phyloP scores from a whole-genome alignment of 2,329 filamentous ascomycete genomes.

The Mycogone perniciosa region DNA sequence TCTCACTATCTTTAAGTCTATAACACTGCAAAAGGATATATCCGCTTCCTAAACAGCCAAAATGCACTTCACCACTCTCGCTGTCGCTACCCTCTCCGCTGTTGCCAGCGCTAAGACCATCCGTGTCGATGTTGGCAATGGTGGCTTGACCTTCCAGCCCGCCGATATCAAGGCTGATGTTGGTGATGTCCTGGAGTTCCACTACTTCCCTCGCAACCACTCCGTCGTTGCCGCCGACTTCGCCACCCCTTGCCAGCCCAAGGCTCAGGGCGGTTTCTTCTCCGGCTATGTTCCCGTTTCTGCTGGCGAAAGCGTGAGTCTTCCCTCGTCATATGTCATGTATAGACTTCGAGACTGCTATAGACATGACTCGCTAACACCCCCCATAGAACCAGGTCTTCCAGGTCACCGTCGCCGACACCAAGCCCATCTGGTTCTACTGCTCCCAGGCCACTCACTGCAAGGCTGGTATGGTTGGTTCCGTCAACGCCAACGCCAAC shows the following conservation, averaged over 20 bases:
- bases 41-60: neutral
- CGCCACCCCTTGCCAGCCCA: constrained; percentile 40
- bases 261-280: constrained; percentile 14
- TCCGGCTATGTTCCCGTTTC: constrained; percentile 8
- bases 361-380: neutral
- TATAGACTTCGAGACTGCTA: neutral
- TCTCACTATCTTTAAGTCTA: neutral
- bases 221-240: constrained; percentile 41
- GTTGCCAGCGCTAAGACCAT: constrained; percentile 21
- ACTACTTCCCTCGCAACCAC: constrained; percentile 43
- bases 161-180: constrained; percentile 37
- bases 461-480: constrained; percentile 9
- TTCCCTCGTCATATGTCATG: too few relatives aligned
- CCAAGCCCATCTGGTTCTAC: constrained; percentile 14
- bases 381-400: constrained; percentile 14
- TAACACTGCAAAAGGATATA: neutral
- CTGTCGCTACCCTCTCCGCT: constrained; percentile 13
- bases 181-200: constrained; percentile 45
- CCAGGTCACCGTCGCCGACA: constrained; percentile 11
- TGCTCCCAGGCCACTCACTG: constrained; percentile 13
- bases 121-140: constrained; percentile 37
- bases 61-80: constrained; percentile 15
- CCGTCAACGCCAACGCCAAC: constrained; percentile 10
- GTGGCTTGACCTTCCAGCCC: constrained; percentile 34
- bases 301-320: constrained; percentile 4